Conservation (phyloP, 257 asterid genomes). For the Petrea volubilis region DNA sequence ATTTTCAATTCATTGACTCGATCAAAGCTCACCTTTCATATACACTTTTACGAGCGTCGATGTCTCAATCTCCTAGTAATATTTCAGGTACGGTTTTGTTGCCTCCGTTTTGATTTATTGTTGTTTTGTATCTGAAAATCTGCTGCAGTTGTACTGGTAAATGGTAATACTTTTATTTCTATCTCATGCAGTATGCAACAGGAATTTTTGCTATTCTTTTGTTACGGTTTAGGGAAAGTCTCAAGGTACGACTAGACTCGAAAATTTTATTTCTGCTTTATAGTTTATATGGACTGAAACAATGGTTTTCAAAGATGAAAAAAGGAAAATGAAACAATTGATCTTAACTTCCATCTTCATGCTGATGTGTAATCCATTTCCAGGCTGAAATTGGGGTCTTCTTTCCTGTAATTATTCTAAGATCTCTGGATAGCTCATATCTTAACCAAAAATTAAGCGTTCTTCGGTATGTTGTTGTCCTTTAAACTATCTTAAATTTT, state of each 20-base stretch:
- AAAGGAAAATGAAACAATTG: neutral
- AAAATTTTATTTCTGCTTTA: neutral
- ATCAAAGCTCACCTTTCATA: slow-evolving; percentile 94
- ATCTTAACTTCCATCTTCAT: slow-evolving; percentile 19
- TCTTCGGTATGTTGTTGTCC: slow-evolving; percentile 70
- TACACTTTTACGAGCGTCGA: slow-evolving; percentile 84
- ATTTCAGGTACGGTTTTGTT: slow-evolving; percentile 65
- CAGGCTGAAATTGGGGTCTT: slow-evolving; percentile 98
- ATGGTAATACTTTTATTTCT: slow-evolving; percentile 26
- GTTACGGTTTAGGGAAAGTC: slow-evolving; percentile 90
- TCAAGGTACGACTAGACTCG: slow-evolving; percentile 60
- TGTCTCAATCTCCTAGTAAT: slow-evolving; percentile 72
- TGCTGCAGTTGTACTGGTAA: slow-evolving; percentile 27
- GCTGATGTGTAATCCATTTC: slow-evolving; percentile 28
- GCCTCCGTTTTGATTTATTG: slow-evolving; percentile 20
- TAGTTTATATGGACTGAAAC: slow-evolving; percentile 19
- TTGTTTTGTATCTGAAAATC: slow-evolving; percentile 16
- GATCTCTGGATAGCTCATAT: slow-evolving; percentile 88
- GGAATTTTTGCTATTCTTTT: slow-evolving; percentile 85
- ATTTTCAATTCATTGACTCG: slow-evolving; percentile 79
- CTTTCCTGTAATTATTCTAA: slow-evolving; percentile 87
- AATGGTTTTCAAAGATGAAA: slow-evolving; percentile 15
- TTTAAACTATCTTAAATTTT: slow-evolving; percentile 15
- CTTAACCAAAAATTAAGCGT: slow-evolving; percentile 73
- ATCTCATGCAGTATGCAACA: slow-evolving; percentile 71